Conservation (phyloP, 306 rosid genomes). For the Cicer pinnatifidum region DNA sequence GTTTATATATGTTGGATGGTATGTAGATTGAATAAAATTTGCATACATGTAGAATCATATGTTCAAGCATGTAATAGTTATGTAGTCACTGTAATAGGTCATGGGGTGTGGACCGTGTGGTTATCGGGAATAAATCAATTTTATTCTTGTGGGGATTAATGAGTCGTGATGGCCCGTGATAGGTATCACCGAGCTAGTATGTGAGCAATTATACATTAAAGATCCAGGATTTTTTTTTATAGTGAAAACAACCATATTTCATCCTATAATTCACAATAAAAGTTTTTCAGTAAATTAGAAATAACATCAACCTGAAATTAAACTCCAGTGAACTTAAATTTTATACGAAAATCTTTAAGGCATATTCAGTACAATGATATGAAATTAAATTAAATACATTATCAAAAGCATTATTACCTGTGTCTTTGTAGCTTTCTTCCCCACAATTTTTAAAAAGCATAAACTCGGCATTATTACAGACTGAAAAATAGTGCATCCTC, state of each 20-base stretch:
- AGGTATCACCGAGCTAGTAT: no score
- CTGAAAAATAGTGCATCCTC: conserved; percentile 50
- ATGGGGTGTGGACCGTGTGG: no score
- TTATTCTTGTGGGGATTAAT: no score
- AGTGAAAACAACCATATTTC: background rate
- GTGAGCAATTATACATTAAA: no score
- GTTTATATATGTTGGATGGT: no score
- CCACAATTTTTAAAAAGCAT: conserved; percentile 75
- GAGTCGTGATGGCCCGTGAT: no score
- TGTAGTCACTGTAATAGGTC: no score
- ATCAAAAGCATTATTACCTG: conserved; percentile 52
- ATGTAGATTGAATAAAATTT: no score
- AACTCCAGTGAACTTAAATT: background rate
- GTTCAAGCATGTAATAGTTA: no score
- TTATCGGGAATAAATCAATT: no score
- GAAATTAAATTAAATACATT: background rate
- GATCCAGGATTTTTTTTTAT: no score
- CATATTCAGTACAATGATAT: background rate
- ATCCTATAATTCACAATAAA: background rate
- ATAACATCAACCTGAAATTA: background rate
- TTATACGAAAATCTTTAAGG: background rate
- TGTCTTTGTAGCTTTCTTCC: conserved; percentile 61
- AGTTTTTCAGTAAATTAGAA: background rate
- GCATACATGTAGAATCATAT: no score
- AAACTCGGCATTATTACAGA: conserved; percentile 68